A percentile compares a stretch with the other conserved stretches of the same genome.
phyloP scores from a whole-genome alignment of 116 monocot species.

The Posidonia oceanica region DNA sequence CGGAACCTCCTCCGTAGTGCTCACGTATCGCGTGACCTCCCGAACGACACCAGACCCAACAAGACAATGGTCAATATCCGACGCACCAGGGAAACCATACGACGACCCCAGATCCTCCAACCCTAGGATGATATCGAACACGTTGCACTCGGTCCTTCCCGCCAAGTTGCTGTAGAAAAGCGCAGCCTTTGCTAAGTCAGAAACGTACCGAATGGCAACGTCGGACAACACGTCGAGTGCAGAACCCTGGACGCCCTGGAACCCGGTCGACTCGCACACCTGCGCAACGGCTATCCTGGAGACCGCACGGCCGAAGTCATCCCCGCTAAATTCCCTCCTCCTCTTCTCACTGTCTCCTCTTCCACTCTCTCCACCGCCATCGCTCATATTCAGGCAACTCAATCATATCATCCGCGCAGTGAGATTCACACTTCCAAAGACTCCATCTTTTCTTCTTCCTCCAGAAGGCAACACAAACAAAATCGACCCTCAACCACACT shows the following conservation, averaged over 20 bases:
- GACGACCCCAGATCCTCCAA: conserved; percentile 57
- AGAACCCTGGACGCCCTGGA: conserved; percentile 45
- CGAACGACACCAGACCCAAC: conserved; percentile 51
- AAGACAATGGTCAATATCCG: conserved; percentile 41
- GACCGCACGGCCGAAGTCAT: conserved; percentile 58
- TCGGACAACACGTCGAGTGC: conserved; percentile 63
- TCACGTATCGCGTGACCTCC: conserved; percentile 46
- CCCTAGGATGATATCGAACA: conserved; percentile 72
- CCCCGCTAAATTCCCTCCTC: conserved; percentile 11
- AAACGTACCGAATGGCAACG: conserved; percentile 46
- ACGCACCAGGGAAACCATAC: conserved; percentile 48
- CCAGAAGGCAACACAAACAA: neutral
- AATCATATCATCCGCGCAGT: conserved; percentile 6
- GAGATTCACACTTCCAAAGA: neutral
- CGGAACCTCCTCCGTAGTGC: conserved; percentile 32
- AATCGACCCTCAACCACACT: neutral
- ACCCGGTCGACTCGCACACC: conserved; percentile 60
- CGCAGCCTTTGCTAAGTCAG: conserved; percentile 49
- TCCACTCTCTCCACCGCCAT: conserved; percentile 23
- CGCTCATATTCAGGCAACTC: conserved; percentile 11
- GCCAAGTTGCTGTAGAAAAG: conserved; percentile 49
- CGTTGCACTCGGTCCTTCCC: conserved; percentile 49
- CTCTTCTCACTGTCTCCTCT: conserved; percentile 24
- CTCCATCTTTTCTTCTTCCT: neutral
- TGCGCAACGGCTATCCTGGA: conserved; percentile 60